Percentiles rank a stretch among this genome's conserved stretches.
Evolutionary conservation across 306 rosid genomes (phyloP).

Genomic region (Senna siamea): DNA sequence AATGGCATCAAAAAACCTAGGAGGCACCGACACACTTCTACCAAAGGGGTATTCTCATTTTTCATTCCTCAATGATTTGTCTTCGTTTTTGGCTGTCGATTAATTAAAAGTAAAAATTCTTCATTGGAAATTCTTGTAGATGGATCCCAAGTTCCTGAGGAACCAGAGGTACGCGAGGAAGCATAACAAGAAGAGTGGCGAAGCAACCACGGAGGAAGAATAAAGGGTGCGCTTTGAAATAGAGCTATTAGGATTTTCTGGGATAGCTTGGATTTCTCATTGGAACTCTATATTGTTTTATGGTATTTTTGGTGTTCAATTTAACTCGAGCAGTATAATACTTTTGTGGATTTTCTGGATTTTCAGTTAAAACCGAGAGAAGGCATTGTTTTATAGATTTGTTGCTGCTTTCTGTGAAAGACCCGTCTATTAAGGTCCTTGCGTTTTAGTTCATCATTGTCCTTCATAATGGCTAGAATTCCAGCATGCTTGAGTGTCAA

Average conservation of each 20-base stretch:
- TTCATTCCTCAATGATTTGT: background rate
- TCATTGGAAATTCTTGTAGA: conserved; percentile 44
- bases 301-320: conserved; percentile 18
- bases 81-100: background rate
- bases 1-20: conserved; percentile 96
- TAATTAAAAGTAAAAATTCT: background rate
- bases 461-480: too few species aligned
- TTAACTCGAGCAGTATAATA: conserved; percentile 6
- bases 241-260: conserved; percentile 29
- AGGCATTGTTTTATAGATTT: background rate
- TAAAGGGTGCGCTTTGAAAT: conserved; percentile 36
- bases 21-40: conserved; percentile 95
- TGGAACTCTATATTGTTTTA: background rate
- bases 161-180: conserved; percentile 99
- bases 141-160: conserved; percentile 99
- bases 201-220: conserved; percentile 64
- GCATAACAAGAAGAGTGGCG: conserved; percentile 77
- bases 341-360: conserved; percentile 7
- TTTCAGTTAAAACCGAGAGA: conserved; percentile 25
- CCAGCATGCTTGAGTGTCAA: too few species aligned
- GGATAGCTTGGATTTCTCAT: conserved; percentile 27
- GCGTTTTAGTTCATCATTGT: background rate
- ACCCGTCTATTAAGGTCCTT: background rate
- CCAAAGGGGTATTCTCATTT: conserved; percentile 72
- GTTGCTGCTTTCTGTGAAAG: conserved; percentile 12